Percentiles rank a stretch among this genome's conserved stretches.
These are phyloP conservation scores for Prunus mira DNA, from an alignment of 306 rosid genomes.

Conservation along the genomic window DNA sequence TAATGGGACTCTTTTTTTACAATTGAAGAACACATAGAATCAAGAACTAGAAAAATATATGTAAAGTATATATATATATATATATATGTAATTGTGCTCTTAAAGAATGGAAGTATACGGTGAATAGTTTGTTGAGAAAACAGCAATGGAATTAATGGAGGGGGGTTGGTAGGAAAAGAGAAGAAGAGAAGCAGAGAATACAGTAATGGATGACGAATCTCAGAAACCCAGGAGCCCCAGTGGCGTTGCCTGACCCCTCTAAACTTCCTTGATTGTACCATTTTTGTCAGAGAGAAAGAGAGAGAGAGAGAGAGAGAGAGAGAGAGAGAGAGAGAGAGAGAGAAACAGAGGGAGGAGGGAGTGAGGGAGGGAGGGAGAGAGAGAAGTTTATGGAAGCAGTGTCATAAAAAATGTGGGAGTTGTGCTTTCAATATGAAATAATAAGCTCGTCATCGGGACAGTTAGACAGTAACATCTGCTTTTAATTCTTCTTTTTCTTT, in stretches of 20 bases:
- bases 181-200: constrained; percentile 28
- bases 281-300: constrained; percentile 25
- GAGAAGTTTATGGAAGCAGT: constrained; percentile 1
- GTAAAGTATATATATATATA: not conserved
- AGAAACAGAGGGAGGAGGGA: not conserved
- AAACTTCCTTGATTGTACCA: constrained; percentile 66
- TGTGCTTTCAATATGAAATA: constrained; percentile 25
- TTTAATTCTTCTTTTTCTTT: not conserved
- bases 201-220: constrained; percentile 85
- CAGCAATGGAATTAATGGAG: not conserved
- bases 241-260: constrained; percentile 91
- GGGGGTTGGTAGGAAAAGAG: not conserved
- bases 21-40: not conserved
- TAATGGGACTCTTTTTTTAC: not conserved
- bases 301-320: no score
- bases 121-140: not conserved
- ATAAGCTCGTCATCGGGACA: not conserved
- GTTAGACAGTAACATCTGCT: not conserved
- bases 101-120: not conserved
- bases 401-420: constrained; percentile 18
- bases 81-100: not conserved
- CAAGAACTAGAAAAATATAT: not conserved
- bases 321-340: not conserved
- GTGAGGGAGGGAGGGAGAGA: not conserved
- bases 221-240: constrained; percentile 95